Conservation (phyloP, 805 yeast genomes). For the Pichia occidentalis region DNA sequence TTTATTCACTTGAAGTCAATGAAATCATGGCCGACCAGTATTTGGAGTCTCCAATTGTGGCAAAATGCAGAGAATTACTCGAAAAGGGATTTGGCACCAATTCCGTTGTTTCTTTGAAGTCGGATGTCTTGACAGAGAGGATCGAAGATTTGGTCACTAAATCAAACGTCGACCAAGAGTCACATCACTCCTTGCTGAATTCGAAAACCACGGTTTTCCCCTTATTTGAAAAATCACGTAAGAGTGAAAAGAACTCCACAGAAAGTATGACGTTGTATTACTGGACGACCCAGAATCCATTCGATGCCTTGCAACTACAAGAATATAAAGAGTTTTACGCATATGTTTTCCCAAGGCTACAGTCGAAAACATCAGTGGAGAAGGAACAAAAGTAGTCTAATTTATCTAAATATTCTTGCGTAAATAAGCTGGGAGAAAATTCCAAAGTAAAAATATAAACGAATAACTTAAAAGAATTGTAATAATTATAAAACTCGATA, state of each 20-base stretch:
- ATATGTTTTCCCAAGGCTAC: slow-evolving; percentile 13
- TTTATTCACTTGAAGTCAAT: slow-evolving; percentile 16
- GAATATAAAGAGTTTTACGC: slow-evolving; percentile 15
- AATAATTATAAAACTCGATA: slow-evolving; percentile 5
- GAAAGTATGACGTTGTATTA: slow-evolving; percentile 6
- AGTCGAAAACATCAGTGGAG: background rate
- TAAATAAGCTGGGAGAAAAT: no score
- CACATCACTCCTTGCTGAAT: slow-evolving; percentile 1
- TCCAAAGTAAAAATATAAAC: no score
- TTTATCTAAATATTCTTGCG: no score
- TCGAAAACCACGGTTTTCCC: slow-evolving; percentile 4
- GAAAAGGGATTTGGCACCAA: slow-evolving; percentile 4
- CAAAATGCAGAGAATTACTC: slow-evolving; percentile 7
- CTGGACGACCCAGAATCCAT: slow-evolving; percentile 15
- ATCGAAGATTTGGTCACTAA: slow-evolving; percentile 12
- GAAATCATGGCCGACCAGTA: slow-evolving; percentile 18
- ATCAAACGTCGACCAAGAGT: background rate
- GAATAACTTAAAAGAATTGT: slow-evolving; percentile 3
- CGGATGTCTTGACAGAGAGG: slow-evolving; percentile 9
- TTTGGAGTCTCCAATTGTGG: slow-evolving; percentile 14
- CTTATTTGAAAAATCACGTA: slow-evolving; percentile 1
- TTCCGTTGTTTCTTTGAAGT: slow-evolving; percentile 1
- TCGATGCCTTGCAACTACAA: slow-evolving; percentile 15
- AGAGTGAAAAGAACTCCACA: background rate
- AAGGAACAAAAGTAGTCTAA: no score